Conservation (phyloP, 2,329 filamentous ascomycete species). For the Aspergillus versicolor region DNA sequence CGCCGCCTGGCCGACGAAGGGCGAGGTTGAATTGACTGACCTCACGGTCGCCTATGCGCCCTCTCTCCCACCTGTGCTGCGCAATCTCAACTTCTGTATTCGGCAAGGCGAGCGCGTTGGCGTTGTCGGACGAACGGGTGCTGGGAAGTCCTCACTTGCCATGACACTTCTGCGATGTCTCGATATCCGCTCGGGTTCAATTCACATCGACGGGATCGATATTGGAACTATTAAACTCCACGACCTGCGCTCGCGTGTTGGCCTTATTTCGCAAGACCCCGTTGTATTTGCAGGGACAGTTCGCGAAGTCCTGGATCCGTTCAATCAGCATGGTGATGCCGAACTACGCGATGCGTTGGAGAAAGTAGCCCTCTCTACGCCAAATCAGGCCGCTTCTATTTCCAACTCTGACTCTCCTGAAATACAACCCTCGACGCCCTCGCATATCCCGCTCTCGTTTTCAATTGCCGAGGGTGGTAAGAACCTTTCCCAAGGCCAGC, state of each 20-base stretch:
- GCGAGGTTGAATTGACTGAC: slow-evolving; percentile 69
- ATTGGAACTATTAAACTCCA: slow-evolving; percentile 53
- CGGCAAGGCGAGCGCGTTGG: slow-evolving; percentile 30
- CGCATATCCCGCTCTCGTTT: background rate
- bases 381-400: background rate
- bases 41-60: slow-evolving; percentile 71
- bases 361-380: slow-evolving; percentile 60
- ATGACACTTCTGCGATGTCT: slow-evolving; percentile 34
- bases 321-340: slow-evolving; percentile 66
- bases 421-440: background rate
- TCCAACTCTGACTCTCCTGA: background rate
- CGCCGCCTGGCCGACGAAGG: slow-evolving; percentile 49
- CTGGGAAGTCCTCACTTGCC: slow-evolving; percentile 34
- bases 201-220: slow-evolving; percentile 32
- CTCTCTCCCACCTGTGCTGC: slow-evolving; percentile 56
- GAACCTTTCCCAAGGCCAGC: slow-evolving; percentile 13
- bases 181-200: slow-evolving; percentile 24
- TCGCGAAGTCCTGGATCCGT: slow-evolving; percentile 74
- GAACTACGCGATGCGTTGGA: slow-evolving; percentile 69
- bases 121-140: slow-evolving; percentile 35
- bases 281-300: slow-evolving; percentile 79
- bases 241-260: slow-evolving; percentile 69
- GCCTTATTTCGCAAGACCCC: slow-evolving; percentile 81
- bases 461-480: background rate
- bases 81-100: slow-evolving; percentile 25